phyloP scores from a whole-genome alignment of 257 asterid species.

The Solanum sparsipilum region DNA sequence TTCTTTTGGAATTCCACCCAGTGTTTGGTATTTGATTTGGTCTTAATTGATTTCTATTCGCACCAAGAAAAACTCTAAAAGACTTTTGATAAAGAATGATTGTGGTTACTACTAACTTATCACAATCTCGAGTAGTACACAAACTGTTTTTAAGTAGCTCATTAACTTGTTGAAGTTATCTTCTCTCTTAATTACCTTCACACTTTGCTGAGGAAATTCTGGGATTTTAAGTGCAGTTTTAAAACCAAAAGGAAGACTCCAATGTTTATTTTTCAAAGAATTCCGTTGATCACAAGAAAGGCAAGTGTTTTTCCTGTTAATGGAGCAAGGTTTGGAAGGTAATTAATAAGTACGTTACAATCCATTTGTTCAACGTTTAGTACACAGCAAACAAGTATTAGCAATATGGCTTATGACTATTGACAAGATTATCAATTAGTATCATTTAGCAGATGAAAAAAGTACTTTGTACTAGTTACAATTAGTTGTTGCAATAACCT shows the following conservation, averaged over 20 bases:
- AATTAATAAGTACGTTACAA: background rate
- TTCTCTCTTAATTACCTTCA: background rate
- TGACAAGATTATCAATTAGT: background rate
- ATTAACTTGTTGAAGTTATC: background rate
- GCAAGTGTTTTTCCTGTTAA: background rate
- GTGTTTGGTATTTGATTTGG: background rate
- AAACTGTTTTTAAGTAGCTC: background rate
- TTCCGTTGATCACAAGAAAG: background rate
- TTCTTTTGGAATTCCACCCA: background rate
- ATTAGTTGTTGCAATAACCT: background rate
- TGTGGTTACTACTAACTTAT: background rate
- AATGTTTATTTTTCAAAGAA: background rate
- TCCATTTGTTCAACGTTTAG: background rate
- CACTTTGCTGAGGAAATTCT: background rate
- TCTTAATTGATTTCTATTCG: background rate
- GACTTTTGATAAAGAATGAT: background rate
- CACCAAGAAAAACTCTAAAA: background rate
- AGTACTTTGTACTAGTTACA: background rate
- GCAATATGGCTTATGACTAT: background rate
- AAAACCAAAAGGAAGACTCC: background rate
- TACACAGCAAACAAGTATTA: background rate
- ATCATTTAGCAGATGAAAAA: background rate
- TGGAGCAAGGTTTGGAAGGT: background rate
- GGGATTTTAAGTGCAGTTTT: background rate
- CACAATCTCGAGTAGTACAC: background rate